These are phyloP conservation scores for Phaeolepiota aurea DNA, from an alignment of 768 basidiomycete species.

Conservation along the genomic window DNA sequence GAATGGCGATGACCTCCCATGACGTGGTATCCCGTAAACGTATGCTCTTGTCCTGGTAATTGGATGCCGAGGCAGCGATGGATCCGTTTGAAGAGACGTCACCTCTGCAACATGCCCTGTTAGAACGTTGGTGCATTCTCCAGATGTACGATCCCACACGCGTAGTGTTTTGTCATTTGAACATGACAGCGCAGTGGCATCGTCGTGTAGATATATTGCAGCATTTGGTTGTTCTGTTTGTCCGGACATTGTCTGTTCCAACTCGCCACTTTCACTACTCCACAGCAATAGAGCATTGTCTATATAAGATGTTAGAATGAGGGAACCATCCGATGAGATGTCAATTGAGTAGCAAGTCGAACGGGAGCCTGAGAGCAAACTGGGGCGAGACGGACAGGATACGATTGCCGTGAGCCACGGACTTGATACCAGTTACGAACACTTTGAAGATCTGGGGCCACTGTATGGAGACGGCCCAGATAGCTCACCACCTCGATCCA, in stretches of 20 bases:
- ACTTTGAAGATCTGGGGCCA: background rate
- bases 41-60: conserved; percentile 13
- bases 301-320: background rate
- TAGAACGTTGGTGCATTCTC: background rate
- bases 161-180: conserved; percentile 1
- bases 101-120: background rate
- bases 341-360: background rate
- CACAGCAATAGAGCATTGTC: background rate
- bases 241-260: background rate
- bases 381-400: too few species aligned
- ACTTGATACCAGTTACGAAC: conserved; percentile 1
- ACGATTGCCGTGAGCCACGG: too few species aligned
- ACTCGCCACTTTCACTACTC: background rate
- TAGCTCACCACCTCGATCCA: conserved; percentile 1
- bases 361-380: too few species aligned
- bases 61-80: conserved; percentile 16
- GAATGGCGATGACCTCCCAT: conserved; percentile 4
- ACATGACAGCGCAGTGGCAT: background rate
- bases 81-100: background rate
- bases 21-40: conserved; percentile 19
- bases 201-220: background rate
- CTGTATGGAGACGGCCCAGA: background rate
- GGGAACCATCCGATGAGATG: background rate
- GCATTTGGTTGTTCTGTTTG: background rate
- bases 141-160: background rate